Conservation (phyloP, 345 rosid genomes). For the Populus nigra region DNA sequence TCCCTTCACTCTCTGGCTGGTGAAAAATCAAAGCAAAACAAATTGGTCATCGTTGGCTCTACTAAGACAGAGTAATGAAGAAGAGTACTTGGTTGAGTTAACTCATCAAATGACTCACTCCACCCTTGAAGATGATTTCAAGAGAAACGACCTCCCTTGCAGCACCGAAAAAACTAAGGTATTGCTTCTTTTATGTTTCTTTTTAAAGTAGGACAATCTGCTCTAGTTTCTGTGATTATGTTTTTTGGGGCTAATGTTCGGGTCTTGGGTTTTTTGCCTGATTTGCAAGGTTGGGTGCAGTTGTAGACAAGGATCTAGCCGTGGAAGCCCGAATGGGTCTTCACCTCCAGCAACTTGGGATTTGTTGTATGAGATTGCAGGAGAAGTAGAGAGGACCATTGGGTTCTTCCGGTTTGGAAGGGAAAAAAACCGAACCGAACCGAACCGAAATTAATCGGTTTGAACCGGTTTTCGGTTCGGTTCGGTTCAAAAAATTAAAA, state of each 20-base stretch:
- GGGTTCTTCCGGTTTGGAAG: no score
- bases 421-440: no score
- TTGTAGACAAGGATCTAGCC: conserved; percentile 31
- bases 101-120: conserved; percentile 44
- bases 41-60: conserved; percentile 24
- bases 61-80: conserved; percentile 60
- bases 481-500: no score
- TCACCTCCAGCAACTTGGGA: conserved; percentile 63
- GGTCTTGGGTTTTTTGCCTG: not conserved
- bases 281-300: conserved; percentile 39
- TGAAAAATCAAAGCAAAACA: no score
- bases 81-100: conserved; percentile 40
- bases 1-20: no score
- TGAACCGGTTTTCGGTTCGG: no score
- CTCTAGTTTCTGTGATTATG: not conserved
- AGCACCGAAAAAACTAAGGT: conserved; percentile 39
- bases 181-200: not conserved
- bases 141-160: conserved; percentile 14
- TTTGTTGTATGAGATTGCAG: conserved; percentile 54
- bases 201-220: not conserved
- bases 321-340: conserved; percentile 31
- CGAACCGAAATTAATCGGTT: no score
- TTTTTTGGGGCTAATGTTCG: not conserved
- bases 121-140: conserved; percentile 38
- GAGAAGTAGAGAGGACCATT: conserved; percentile 40